phyloP scores from a whole-genome alignment of 2,329 filamentous ascomycete genomes.

The Curvularia sp. region DNA sequence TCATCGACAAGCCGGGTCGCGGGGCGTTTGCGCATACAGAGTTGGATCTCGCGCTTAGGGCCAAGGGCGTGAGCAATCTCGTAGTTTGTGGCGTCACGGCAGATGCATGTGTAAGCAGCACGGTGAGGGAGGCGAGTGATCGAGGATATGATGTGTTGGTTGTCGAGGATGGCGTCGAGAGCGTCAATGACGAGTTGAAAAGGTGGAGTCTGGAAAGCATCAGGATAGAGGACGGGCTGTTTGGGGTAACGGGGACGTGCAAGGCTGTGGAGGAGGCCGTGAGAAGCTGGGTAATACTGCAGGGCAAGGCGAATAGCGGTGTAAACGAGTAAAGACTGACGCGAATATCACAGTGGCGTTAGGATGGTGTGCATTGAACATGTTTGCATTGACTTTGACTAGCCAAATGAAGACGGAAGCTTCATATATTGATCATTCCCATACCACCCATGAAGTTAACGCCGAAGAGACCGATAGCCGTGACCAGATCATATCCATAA shows the following conservation, averaged over 20 bases:
- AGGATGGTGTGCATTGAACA: slow-evolving; percentile 9
- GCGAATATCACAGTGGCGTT: not conserved
- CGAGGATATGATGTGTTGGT: slow-evolving; percentile 63
- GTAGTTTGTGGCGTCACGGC: slow-evolving; percentile 63
- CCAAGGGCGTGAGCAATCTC: slow-evolving; percentile 61
- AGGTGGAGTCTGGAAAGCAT: slow-evolving; percentile 40
- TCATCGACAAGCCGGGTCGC: slow-evolving; percentile 64
- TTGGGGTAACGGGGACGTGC: slow-evolving; percentile 36
- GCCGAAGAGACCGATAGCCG: slow-evolving; percentile 42
- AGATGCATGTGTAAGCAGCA: slow-evolving; percentile 63
- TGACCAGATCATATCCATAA: slow-evolving; percentile 39
- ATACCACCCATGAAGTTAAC: slow-evolving; percentile 39
- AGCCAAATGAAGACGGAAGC: slow-evolving; percentile 29
- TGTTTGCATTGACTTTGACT: slow-evolving; percentile 42
- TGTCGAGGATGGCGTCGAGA: slow-evolving; percentile 57
- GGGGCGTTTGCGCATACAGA: slow-evolving; percentile 64
- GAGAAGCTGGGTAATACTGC: slow-evolving; percentile 27
- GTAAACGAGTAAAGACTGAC: not conserved
- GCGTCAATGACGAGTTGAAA: slow-evolving; percentile 39
- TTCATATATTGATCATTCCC: slow-evolving; percentile 38
- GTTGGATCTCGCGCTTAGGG: slow-evolving; percentile 60
- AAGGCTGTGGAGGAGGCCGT: slow-evolving; percentile 36
- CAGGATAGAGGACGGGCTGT: slow-evolving; percentile 40
- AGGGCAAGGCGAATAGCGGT: not conserved
- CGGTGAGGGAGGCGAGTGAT: slow-evolving; percentile 64